These are phyloP conservation scores for Globisporangium echinulatum DNA, from an alignment of 352 stramenopile genomes.

Conservation along the genomic window DNA sequence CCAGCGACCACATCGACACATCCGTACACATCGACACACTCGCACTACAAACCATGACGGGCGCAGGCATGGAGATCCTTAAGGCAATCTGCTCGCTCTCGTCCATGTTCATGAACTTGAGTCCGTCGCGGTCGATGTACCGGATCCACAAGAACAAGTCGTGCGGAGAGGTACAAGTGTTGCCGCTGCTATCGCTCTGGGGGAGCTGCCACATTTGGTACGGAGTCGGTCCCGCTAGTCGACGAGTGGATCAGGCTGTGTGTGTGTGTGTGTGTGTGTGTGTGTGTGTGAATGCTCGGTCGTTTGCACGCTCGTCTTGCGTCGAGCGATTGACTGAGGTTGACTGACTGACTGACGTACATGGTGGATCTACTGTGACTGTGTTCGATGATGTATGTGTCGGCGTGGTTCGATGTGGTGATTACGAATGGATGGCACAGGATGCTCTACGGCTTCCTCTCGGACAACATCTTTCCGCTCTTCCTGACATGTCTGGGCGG, in stretches of 20 bases:
- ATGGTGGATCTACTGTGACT: background rate
- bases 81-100: slow-evolving; percentile 29
- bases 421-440: background rate
- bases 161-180: slow-evolving; percentile 26
- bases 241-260: background rate
- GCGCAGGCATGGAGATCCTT: slow-evolving; percentile 11
- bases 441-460: slow-evolving; percentile 14
- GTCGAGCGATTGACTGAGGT: no score
- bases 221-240: background rate
- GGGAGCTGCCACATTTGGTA: slow-evolving; percentile 33
- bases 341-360: background rate
- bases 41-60: background rate
- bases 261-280: no score
- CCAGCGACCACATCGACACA: background rate
- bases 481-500: slow-evolving; percentile 13
- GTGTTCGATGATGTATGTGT: background rate
- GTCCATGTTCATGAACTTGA: slow-evolving; percentile 32
- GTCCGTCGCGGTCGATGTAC: slow-evolving; percentile 27
- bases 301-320: no score
- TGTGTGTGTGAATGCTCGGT: no score
- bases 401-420: background rate
- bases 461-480: slow-evolving; percentile 6
- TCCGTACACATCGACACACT: slow-evolving; percentile 4
- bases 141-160: slow-evolving; percentile 28
- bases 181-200: slow-evolving; percentile 32